phyloP scores from a whole-genome alignment of 495 filamentous ascomycete species.

The Xylaria sp. region DNA sequence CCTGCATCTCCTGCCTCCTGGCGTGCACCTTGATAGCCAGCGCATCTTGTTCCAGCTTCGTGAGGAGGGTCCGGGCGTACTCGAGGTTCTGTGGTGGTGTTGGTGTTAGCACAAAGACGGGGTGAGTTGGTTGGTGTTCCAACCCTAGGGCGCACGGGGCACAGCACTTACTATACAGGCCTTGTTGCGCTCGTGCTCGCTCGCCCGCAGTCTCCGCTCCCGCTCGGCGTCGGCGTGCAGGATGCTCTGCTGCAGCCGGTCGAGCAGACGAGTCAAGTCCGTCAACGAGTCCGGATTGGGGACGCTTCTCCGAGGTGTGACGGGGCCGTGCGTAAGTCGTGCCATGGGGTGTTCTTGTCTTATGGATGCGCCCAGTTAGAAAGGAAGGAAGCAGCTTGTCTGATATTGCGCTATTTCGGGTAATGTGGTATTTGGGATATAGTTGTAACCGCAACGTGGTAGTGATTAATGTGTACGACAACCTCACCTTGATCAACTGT shows the following conservation, averaged over 20 bases:
- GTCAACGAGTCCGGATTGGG: constrained; percentile 46
- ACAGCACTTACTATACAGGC: constrained; percentile 64
- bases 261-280: constrained; percentile 75
- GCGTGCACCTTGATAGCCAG: constrained; percentile 67
- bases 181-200: constrained; percentile 74
- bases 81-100: constrained; percentile 69
- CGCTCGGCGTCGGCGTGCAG: constrained; percentile 69
- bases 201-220: constrained; percentile 61
- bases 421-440: neutral
- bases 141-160: neutral
- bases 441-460: neutral
- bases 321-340: constrained; percentile 39
- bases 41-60: constrained; percentile 77
- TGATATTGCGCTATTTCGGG: neutral
- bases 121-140: neutral
- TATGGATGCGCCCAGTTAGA: neutral
- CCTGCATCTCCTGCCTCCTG: constrained; percentile 70
- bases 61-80: constrained; percentile 77
- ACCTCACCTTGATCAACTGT: neutral
- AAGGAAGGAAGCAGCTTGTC: neutral
- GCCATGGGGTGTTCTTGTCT: constrained; percentile 31
- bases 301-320: constrained; percentile 33
- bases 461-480: neutral
- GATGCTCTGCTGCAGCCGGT: constrained; percentile 74
- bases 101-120: no score